A percentile compares a stretch with the other conserved stretches of the same genome.
Evolutionary conservation across 164 flowering plant species (phyloP).

Genomic region (Akebia trifoliata): DNA sequence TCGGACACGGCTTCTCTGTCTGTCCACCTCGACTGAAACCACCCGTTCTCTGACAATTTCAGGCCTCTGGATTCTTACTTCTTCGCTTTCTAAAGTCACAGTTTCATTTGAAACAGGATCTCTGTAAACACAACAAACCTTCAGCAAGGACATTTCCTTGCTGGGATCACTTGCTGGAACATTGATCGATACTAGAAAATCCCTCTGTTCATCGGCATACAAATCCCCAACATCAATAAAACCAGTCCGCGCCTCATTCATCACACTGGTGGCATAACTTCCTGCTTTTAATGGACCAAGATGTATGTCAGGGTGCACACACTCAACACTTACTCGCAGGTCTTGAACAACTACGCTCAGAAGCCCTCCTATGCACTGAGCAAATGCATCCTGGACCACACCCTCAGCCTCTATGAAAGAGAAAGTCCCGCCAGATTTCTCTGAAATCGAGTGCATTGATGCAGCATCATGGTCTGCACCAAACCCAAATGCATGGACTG

Average conservation of each 20-base stretch:
- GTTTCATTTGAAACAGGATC: constrained; percentile 53
- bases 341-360: constrained; percentile 86
- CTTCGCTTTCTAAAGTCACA: constrained; percentile 30
- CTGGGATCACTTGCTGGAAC: constrained; percentile 43
- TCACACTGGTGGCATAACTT: constrained; percentile 47
- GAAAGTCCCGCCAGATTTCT: constrained; percentile 92
- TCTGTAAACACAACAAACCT: constrained; percentile 51
- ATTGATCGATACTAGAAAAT: constrained; percentile 58
- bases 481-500: constrained; percentile 92
- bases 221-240: constrained; percentile 67
- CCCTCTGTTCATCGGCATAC: constrained; percentile 94
- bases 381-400: constrained; percentile 96
- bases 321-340: constrained; percentile 46
- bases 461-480: constrained; percentile 90
- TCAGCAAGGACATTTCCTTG: constrained; percentile 42
- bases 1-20: constrained; percentile 66
- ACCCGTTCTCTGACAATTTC: constrained; percentile 23
- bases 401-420: constrained; percentile 85
- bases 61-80: constrained; percentile 56
- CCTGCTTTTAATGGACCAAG: constrained; percentile 68
- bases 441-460: constrained; percentile 84
- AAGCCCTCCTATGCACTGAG: constrained; percentile 95
- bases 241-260: constrained; percentile 35
- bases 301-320: constrained; percentile 39
- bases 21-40: constrained; percentile 77